phyloP scores from a whole-genome alignment of 1,139 yeast species.

The Scheffersomyces cryptocercus region DNA sequence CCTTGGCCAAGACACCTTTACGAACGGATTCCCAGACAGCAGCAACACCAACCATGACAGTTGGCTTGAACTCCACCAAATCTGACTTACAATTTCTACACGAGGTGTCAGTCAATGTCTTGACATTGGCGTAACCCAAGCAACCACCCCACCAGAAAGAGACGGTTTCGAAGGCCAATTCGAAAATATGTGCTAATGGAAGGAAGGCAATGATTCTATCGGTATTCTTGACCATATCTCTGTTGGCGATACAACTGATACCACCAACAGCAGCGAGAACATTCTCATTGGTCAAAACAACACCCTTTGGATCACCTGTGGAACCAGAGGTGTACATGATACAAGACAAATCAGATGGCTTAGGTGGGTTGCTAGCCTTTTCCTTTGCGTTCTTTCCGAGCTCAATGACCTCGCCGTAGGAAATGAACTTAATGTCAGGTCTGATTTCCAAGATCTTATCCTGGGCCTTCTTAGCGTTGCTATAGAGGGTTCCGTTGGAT shows the following conservation, averaged over 20 bases:
- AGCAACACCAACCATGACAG: constrained; percentile 97
- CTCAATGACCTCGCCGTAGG: constrained; percentile 64
- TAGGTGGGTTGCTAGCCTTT: constrained; percentile 45
- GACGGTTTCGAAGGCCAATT: constrained; percentile 80
- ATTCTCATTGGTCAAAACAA: constrained; percentile 75
- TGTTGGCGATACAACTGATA: constrained; percentile 62
- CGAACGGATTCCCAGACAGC: constrained; percentile 98
- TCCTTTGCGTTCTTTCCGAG: constrained; percentile 53
- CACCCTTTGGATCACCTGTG: constrained; percentile 98
- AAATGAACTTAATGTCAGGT: constrained; percentile 73
- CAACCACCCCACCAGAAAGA: constrained; percentile 87
- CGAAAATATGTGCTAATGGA: constrained; percentile 96
- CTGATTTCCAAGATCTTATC: constrained; percentile 60
- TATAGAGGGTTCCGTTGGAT: constrained; percentile 57
- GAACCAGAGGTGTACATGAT: constrained; percentile 99
- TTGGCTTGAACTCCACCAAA: constrained; percentile 83
- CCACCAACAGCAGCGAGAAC: constrained; percentile 86
- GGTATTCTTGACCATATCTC: constrained; percentile 47
- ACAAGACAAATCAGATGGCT: constrained; percentile 77
- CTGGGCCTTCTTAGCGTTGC: constrained; percentile 56
- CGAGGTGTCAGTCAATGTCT: constrained; percentile 82
- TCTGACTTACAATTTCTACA: constrained; percentile 88
- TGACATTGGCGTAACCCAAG: constrained; percentile 89
- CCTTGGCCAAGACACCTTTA: constrained; percentile 84
- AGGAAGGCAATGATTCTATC: constrained; percentile 85